Conservation (phyloP, 139 green algal species). For the Haematococcus lacustris region DNA sequence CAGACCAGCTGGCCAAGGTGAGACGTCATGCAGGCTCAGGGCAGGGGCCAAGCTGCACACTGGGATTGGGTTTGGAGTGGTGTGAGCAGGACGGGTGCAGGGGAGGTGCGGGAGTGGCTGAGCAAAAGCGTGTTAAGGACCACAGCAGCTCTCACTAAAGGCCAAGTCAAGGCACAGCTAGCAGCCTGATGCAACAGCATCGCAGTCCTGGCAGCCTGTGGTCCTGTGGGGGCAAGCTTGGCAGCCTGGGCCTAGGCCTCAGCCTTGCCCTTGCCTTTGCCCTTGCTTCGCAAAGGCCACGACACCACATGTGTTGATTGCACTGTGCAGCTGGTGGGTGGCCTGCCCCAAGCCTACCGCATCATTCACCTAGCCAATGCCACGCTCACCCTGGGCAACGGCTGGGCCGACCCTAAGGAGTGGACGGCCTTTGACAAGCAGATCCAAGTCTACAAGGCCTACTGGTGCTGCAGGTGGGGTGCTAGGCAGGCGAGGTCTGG, state of each 20-base stretch:
- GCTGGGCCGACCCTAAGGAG: neutral
- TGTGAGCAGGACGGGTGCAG: neutral
- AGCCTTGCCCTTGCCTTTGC: too few species aligned
- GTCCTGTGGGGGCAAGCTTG: too few species aligned
- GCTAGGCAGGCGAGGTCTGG: neutral
- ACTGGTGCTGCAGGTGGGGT: constrained; percentile 13
- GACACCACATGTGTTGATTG: neutral
- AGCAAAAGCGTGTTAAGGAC: neutral
- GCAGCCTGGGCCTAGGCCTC: too few species aligned
- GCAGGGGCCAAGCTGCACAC: neutral
- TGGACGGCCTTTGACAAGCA: constrained; percentile 1
- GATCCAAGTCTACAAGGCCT: constrained; percentile 5
- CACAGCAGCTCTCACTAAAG: neutral
- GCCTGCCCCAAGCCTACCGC: neutral
- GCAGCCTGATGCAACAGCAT: neutral
- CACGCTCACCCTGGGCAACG: neutral
- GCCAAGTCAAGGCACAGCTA: neutral
- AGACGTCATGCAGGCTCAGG: neutral
- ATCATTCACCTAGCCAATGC: constrained; percentile 7
- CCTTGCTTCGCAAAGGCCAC: too few species aligned
- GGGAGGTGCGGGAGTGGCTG: neutral
- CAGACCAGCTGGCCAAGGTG: constrained; percentile 4
- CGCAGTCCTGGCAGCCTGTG: too few species aligned
- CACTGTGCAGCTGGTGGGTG: neutral
- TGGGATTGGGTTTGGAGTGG: neutral